Conservation (phyloP, 169 alveolate genomes). For the Cyclospora cayetanensis region DNA sequence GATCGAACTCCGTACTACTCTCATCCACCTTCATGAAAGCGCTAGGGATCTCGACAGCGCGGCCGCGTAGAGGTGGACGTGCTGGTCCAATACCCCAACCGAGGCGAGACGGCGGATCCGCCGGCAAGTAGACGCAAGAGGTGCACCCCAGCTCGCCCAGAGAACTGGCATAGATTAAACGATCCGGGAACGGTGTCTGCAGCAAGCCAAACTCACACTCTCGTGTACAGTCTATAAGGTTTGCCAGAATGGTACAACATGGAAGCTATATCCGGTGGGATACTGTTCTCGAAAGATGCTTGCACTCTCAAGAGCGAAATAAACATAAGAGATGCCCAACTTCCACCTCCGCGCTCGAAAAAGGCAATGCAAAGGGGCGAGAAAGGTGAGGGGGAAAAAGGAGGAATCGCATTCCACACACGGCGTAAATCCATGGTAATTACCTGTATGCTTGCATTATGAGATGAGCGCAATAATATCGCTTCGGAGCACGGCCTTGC, state of each 20-base stretch:
- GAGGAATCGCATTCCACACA: no score
- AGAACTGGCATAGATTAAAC: conserved; percentile 11
- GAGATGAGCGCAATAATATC: conserved; percentile 23
- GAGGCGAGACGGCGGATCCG: conserved; percentile 60
- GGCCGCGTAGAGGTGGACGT: conserved; percentile 39
- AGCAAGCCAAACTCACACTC: neutral
- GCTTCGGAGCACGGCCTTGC: conserved; percentile 55
- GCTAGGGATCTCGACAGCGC: neutral
- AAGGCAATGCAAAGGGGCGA: no score
- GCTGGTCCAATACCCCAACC: conserved; percentile 72
- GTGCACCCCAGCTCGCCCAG: conserved; percentile 55
- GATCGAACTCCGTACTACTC: neutral
- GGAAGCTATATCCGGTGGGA: no score
- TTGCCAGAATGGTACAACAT: no score
- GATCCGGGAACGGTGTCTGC: conserved; percentile 63
- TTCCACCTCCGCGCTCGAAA: no score
- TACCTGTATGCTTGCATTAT: conserved; percentile 54
- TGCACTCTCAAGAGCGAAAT: no score
- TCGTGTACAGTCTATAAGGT: neutral
- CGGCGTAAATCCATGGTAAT: no score
- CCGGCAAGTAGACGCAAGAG: conserved; percentile 46
- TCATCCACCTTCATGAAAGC: neutral
- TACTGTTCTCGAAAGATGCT: no score
- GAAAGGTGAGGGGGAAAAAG: no score
- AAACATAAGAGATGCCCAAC: no score